Base-by-base conservation (phyloP, 352 stramenopile species). In the Globisporangium nunn region DNA sequence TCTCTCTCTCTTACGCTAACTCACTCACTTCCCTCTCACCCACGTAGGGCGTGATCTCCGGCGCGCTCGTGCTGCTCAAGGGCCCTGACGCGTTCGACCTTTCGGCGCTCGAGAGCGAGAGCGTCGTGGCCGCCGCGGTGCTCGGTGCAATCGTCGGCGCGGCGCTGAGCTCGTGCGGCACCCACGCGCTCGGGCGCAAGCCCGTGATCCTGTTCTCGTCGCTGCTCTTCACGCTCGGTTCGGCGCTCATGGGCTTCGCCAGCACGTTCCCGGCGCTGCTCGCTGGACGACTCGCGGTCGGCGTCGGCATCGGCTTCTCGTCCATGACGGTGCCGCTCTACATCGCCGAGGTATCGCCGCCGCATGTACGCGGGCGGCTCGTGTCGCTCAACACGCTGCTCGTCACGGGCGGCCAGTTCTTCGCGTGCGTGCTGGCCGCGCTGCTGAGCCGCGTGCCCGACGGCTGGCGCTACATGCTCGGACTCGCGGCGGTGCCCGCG, bases 381-480 rank as follows among this genome's bases (percentile, higher is more conserved):
- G 79, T 92, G n/a, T 90, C 81, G 17, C 62, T 90, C 50, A 92
- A 92, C 52, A 87, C 74, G n/a, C 69, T 85, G 6, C 59, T 86
- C 17, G 70, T 90, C 31, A 92, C 79, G 0, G 80, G 83, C 33
- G 83, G 83, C 10, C 80, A 93, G 59, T 91, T 93, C 58, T 90
- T 93, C 31, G 80, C 83, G 12, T 81, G 67, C 48, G 52, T 92
- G 0, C 56, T 92, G n/a, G 77, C 72, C 6, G 81, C 79, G 0
- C 15, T 80, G 18, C 58, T 92, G 39, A 85, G 75, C 37, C 30
- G 61, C n/a, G 68, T 78, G 5, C 58, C 68, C 6, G 62, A 81
- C 15, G 81, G 82, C 7, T 93, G 85, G 81, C 68, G 85, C 15
- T 91, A 85, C 56, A 92, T 94, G 82, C 79, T 94, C 7, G 85